Base-by-base conservation (phyloP, 495 filamentous ascomycete species). In the Xylaria palmicola region DNA sequence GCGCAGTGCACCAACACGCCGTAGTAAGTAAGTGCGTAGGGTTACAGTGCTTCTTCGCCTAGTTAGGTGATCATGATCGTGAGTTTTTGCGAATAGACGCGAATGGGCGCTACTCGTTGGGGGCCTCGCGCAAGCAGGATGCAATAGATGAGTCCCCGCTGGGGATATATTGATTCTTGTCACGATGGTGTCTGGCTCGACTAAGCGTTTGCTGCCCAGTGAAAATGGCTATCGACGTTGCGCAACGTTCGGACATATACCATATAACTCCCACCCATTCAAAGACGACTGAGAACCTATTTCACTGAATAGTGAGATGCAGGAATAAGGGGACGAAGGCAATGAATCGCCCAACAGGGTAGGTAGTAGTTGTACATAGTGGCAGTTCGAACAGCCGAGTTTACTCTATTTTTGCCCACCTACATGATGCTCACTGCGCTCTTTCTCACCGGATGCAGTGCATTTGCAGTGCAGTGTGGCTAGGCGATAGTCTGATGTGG, bases 361-460 rank as follows among this genome's bases (percentile, higher is more conserved):
- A 56, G 24, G 51, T 55, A 17, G 51, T 26, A 27, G 43, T n/a
- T n/a, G n/a, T n/a, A n/a, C n/a, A n/a, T 20, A 51, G 17, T 22
- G 48, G 17, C 17, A 48, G 8, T 48, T n/a, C 4, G 13, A 48
- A 26, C 17, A 29, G 26, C 17, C n/a, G 29, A 50, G 17, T 29
- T 20, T 13, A 51, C 29, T 51, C 48, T 51, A 51, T 51, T 51
- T 51, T 51, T 51, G 48, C 48, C 27, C 34, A 34, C 48, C 48
- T 51, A 51, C 48, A 32, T 51, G 26, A n/a, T n/a, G n/a, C n/a
- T n/a, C n/a, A n/a, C n/a, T n/a, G n/a, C n/a, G n/a, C n/a, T n/a
- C n/a, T 49, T 27, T 49, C 13, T 13, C 22, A n/a, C 43, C 22
- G 2, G 43, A n/a, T 47, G 12, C 43, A 3, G 7, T 27, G 24